Evolutionary conservation across 176 grass and related monocot species (phyloP).

Genomic region (bread wheat (Triticum aestivum)): DNA sequence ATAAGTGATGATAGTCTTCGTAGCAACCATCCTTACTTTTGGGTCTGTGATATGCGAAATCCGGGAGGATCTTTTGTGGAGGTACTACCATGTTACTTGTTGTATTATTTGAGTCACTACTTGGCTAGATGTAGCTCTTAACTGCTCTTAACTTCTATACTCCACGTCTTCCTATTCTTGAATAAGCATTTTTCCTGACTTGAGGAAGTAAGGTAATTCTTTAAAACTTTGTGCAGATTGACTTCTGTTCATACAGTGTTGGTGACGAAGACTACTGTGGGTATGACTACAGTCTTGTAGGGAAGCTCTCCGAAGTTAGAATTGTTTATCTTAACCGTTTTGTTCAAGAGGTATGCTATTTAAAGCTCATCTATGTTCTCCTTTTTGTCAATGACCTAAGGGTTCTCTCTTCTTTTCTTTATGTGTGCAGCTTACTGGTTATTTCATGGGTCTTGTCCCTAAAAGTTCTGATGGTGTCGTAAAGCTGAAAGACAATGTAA

Average conservation of each 20-base stretch:
- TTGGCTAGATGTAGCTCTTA: slow-evolving; percentile 1
- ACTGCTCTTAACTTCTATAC: slow-evolving; percentile 16
- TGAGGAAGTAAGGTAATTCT: background rate
- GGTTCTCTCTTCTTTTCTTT: background rate
- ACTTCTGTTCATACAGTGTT: slow-evolving; percentile 84
- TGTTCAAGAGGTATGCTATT: slow-evolving; percentile 83
- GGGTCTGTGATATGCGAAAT: slow-evolving; percentile 99
- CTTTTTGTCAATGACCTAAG: slow-evolving; percentile 23
- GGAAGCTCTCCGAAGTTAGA: slow-evolving; percentile 94
- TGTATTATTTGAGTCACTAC: slow-evolving; percentile 11
- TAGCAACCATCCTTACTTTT: slow-evolving; percentile 80
- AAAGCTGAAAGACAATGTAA: slow-evolving; percentile 84
- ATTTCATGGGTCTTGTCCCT: slow-evolving; percentile 93
- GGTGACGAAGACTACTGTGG: slow-evolving; percentile 87
- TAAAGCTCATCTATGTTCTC: slow-evolving; percentile 25
- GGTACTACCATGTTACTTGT: slow-evolving; percentile 47
- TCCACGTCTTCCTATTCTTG: background rate
- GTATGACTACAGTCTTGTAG: slow-evolving; percentile 89
- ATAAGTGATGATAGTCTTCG: slow-evolving; percentile 93
- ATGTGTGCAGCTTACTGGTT: slow-evolving; percentile 64
- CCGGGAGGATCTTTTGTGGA: slow-evolving; percentile 96
- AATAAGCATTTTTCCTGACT: slow-evolving; percentile 27
- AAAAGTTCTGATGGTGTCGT: slow-evolving; percentile 67
- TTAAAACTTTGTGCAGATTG: slow-evolving; percentile 63
- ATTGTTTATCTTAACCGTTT: slow-evolving; percentile 99